Evolutionary conservation across 1,139 yeast species (phyloP), one percentile per base, ranked within the genome.

Genomic region (Torulaspora globosa): DNA sequence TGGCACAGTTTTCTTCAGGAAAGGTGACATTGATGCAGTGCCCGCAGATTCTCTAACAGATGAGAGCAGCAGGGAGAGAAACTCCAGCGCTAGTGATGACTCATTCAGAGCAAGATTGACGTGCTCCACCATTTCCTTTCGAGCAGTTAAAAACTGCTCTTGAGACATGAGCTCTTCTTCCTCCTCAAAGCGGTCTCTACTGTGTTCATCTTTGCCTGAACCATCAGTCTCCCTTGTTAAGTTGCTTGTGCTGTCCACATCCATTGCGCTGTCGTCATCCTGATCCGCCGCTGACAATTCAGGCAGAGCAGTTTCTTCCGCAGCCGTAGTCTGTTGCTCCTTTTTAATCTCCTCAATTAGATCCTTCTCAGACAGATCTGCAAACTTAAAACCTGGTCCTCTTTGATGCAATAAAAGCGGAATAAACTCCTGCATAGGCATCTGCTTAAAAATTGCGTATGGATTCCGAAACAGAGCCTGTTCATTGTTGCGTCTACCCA

Each of bases 21-120:
- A 90, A 1, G 96, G 92, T 1, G 97, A 88, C 79, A 92, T 87
- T 3, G 97, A 86, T 2, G 90, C 75, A 33, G 84, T 76, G 1
- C 94, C 96, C 1, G 92, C 83, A 18, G 85, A 84, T 1, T 96
- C 96, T 51, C 92, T 76, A 10, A 80, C 79, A 12, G 88, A 76
- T n/a, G 96, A 84, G 38, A 92, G 72, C 46, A 94, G 69, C 49
- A 92, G 71, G 1, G 96, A 87, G 1, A 90, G 84, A 56, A 90
- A 86, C 60, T 92, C 98, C 48, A 90, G 70, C 1, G 96, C 82
- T 35, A 92, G 69, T 0, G 96, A 89, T 0, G 95, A 82, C 62
- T 92, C 97, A 62, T 92, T 92, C 57, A 86, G 72, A 0, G 98
- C 96, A 2, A 77, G 67, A 48, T 73, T 78, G 27, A 89, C 73